Evolutionary conservation across 2,329 filamentous ascomycete genomes (phyloP).

Genomic region (Fusarium tjaetaba): DNA sequence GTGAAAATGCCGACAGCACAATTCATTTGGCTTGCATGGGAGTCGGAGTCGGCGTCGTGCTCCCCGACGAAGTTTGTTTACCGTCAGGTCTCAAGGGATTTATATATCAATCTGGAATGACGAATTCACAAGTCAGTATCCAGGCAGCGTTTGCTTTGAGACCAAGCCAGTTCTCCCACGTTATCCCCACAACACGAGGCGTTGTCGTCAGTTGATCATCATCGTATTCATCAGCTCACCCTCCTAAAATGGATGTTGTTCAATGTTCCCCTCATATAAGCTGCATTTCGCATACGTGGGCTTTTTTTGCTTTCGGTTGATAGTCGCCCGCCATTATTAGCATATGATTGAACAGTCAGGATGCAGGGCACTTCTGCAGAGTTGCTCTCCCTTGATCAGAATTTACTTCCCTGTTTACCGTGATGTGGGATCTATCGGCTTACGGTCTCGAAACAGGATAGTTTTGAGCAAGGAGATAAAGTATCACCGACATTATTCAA

Average conservation of each 20-base stretch:
- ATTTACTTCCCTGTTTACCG: conserved; percentile 3
- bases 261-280: conserved; percentile 3
- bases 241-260: conserved; percentile 1
- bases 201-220: conserved; percentile 28
- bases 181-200: conserved; percentile 17
- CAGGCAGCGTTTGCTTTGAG: neutral
- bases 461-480: neutral
- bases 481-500: neutral
- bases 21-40: neutral
- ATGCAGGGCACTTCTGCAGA: neutral
- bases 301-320: conserved; percentile 18
- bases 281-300: conserved; percentile 23
- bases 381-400: neutral
- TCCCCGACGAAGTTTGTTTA: conserved; percentile 8
- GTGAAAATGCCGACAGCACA: neutral
- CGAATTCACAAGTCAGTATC: neutral
- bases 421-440: conserved; percentile 6
- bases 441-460: conserved; percentile 10
- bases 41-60: conserved; percentile 9
- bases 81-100: neutral
- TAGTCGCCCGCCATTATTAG: neutral
- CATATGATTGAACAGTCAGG: neutral
- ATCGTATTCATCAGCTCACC: conserved; percentile 22
- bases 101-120: neutral
- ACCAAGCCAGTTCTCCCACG: neutral